These are phyloP conservation scores for Globisporangium emineosum DNA, from an alignment of 352 stramenopile species.

Conservation along the genomic window DNA sequence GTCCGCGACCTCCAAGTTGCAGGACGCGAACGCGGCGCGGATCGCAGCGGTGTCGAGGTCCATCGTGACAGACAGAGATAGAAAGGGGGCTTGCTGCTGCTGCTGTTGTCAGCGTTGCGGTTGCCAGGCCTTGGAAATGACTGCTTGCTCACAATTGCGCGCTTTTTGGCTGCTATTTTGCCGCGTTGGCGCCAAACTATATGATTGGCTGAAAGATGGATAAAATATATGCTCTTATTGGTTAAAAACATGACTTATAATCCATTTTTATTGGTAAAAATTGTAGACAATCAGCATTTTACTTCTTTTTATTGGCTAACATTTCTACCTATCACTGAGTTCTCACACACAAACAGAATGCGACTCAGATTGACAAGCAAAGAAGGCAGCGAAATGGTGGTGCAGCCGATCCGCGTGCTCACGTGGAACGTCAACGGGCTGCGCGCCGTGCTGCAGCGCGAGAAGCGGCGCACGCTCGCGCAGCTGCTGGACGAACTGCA, in stretches of 20 bases:
- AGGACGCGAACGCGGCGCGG: constrained; percentile 66
- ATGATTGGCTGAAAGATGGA: constrained; percentile 23
- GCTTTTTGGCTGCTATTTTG: not conserved
- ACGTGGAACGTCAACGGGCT: constrained; percentile 89
- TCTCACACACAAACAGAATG: too few relatives aligned
- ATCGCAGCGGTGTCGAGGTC: constrained; percentile 56
- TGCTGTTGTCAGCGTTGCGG: not conserved
- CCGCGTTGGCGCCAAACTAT: constrained; percentile 25
- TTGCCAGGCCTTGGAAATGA: not conserved
- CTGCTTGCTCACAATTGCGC: not conserved
- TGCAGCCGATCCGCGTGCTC: constrained; percentile 43
- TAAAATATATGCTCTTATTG: too few relatives aligned
- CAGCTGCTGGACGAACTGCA: constrained; percentile 54
- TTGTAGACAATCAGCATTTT: too few relatives aligned
- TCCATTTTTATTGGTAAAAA: constrained; percentile 5
- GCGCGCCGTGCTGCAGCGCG: constrained; percentile 65
- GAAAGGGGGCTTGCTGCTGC: not conserved
- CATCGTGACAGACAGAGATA: constrained; percentile 21
- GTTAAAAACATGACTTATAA: too few relatives aligned
- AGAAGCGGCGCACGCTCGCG: constrained; percentile 36
- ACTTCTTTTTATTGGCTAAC: too few relatives aligned
- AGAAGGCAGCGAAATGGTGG: not conserved
- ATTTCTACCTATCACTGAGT: too few relatives aligned
- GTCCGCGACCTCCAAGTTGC: constrained; percentile 69
- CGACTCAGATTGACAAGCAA: not conserved